Evolutionary conservation across 306 rosid genomes (phyloP).

Genomic region (Luffa acutangula): DNA sequence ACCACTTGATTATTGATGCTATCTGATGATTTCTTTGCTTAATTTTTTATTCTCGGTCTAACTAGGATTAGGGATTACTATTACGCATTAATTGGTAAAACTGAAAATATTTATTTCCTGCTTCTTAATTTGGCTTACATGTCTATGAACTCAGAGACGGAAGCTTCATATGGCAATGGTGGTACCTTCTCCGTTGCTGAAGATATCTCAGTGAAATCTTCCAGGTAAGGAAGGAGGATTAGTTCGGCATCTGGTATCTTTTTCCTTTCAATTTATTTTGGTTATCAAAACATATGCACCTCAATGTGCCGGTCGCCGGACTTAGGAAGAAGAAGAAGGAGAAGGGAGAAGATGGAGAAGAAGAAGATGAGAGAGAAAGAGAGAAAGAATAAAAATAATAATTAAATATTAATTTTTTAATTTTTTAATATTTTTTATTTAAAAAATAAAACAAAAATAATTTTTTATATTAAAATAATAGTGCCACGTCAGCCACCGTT

Average conservation of each 20-base stretch:
- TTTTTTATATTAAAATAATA: too few species aligned
- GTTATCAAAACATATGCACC: not conserved
- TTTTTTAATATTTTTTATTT: too few species aligned
- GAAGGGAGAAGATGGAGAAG: too few species aligned
- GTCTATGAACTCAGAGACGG: constrained; percentile 24
- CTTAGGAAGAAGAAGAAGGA: too few species aligned
- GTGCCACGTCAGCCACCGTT: too few species aligned
- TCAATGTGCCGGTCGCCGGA: too few species aligned
- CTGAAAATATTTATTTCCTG: not conserved
- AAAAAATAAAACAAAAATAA: too few species aligned
- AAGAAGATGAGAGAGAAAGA: too few species aligned
- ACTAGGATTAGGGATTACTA: not conserved
- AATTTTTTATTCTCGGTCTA: not conserved
- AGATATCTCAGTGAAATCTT: constrained; percentile 26
- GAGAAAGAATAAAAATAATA: too few species aligned
- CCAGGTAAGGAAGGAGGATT: constrained; percentile 44
- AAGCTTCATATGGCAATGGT: constrained; percentile 24
- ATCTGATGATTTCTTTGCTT: not conserved
- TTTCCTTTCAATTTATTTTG: not conserved
- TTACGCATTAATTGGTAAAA: not conserved
- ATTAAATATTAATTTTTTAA: too few species aligned
- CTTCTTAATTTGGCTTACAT: constrained; percentile 7
- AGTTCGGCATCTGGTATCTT: not conserved
- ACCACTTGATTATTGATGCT: not conserved
- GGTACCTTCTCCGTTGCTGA: constrained; percentile 22